phyloP scores from a whole-genome alignment of 208 protist species.

The Leishmania guyanensis region DNA sequence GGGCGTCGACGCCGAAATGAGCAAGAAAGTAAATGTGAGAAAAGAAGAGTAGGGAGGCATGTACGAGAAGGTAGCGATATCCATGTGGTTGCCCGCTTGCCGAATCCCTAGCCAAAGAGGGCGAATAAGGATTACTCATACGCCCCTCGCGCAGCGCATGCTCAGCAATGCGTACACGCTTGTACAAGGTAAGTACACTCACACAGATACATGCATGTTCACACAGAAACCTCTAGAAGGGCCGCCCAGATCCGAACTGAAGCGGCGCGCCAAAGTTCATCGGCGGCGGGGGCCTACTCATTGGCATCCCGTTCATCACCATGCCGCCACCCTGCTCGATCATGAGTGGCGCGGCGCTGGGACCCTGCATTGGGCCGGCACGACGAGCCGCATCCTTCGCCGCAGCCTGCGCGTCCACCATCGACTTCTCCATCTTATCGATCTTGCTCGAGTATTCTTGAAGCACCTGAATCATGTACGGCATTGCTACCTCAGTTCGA shows the following conservation, averaged over 20 bases:
- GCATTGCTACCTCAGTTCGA: conserved; percentile 98
- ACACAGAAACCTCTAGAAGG: conserved; percentile 44
- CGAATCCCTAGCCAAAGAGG: background rate
- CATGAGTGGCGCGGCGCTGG: conserved; percentile 55
- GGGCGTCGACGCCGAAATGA: background rate
- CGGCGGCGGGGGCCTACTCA: conserved; percentile 37
- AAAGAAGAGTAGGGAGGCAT: background rate
- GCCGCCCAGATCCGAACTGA: conserved; percentile 65
- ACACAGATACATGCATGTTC: background rate
- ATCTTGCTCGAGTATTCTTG: conserved; percentile 94
- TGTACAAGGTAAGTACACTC: background rate
- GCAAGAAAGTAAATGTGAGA: background rate
- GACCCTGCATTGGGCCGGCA: conserved; percentile 48
- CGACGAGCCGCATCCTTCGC: conserved; percentile 84
- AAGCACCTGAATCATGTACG: conserved; percentile 98
- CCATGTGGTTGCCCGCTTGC: background rate
- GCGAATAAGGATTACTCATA: background rate
- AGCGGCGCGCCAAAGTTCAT: conserved; percentile 44
- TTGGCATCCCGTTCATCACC: conserved; percentile 40
- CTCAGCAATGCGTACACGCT: background rate
- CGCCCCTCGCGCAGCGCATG: background rate
- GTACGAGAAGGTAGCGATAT: background rate
- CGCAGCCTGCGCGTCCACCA: conserved; percentile 81
- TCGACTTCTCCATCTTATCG: conserved; percentile 77
- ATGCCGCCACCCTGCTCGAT: conserved; percentile 61